Evolutionary conservation across 31 red algal genomes (phyloP), one percentile per base, ranked within the genome.

Genomic region (Asparagopsis taxiformis): DNA sequence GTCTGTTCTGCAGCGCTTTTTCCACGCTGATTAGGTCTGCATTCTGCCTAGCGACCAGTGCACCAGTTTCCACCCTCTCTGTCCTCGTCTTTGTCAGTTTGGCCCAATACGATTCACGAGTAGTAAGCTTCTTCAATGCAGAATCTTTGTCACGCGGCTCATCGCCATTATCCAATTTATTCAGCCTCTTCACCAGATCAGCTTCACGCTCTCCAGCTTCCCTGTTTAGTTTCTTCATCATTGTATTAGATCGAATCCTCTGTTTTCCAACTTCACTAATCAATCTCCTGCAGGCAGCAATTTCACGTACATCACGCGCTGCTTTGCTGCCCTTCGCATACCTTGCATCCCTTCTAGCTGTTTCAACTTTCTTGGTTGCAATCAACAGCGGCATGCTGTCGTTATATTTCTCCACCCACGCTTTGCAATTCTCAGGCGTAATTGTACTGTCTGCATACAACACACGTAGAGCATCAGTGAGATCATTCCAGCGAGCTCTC

Each of bases 371-470:
- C 3, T 58, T 33, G 3, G 59, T 57, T 0, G 79, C 79, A 28
- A 73, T 58, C 21, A 84, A 41, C 20, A 84, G 31, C 7, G 79
- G 68, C 79, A 84, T 73, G 33, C 9, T 21, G 48, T 72, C 44
- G 17, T 34, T 8, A 36, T 84, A 65, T 49, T 84, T 84, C 28
- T 84, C 79, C 1, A 69, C 68, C 77, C 77, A 80, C 9, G 49
- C 77, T 41, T 80, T 80, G 50, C 63, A 69, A 30, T 80, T 54
- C 64, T 80, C 77, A 24, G 64, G 29, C 19, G 65, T 30, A 2
- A 59, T 33, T 33, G 24, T 24, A 8, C 20, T 23, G 51, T 61
- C 63, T 0, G 55, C 39, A 39, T 80, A 80, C 77, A 80, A 26
- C 3, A 59, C 20, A 16, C 19, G 17, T 53, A 80, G 21, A 30